phyloP scores from a whole-genome alignment of 2,329 filamentous ascomycete genomes.

The Ophiocordyceps unilateralis region DNA sequence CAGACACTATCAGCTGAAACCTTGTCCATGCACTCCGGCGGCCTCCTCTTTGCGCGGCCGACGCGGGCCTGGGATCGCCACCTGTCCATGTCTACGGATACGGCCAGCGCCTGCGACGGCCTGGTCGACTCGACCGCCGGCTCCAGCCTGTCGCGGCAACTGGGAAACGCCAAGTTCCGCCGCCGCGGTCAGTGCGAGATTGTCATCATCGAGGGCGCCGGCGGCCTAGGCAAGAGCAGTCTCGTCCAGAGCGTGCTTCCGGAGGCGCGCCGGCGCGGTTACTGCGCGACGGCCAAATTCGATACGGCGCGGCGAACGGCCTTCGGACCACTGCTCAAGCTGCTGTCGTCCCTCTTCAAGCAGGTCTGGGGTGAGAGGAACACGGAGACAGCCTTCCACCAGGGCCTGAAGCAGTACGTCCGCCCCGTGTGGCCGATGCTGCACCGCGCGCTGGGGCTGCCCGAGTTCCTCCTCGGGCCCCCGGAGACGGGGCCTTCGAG shows the following conservation, averaged over 20 bases:
- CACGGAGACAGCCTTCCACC: slow-evolving; percentile 46
- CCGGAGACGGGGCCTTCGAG: slow-evolving; percentile 18
- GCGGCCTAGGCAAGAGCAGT: slow-evolving; percentile 48
- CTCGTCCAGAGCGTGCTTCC: slow-evolving; percentile 45
- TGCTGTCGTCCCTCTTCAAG: slow-evolving; percentile 49
- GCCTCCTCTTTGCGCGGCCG: slow-evolving; percentile 18
- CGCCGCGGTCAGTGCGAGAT: slow-evolving; percentile 47
- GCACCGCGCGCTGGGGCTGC: slow-evolving; percentile 42
- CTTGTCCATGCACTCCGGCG: slow-evolving; percentile 25
- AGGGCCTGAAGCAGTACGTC: slow-evolving; percentile 42
- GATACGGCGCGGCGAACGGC: slow-evolving; percentile 42
- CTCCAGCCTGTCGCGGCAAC: slow-evolving; percentile 33
- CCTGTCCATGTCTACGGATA: slow-evolving; percentile 31
- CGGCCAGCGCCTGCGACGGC: slow-evolving; percentile 27
- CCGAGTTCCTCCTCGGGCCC: slow-evolving; percentile 50
- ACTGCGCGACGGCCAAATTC: slow-evolving; percentile 50
- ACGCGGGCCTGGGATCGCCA: slow-evolving; percentile 34
- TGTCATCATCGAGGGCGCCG: slow-evolving; percentile 41
- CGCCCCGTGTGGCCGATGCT: slow-evolving; percentile 47
- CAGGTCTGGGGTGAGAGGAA: slow-evolving; percentile 51
- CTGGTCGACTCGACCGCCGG: slow-evolving; percentile 24
- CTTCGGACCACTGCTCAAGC: slow-evolving; percentile 44
- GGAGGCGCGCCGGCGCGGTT: slow-evolving; percentile 43
- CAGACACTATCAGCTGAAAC: slow-evolving; percentile 26
- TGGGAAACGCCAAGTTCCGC: slow-evolving; percentile 40